Conservation (phyloP, 306 rosid species). For the Dalbergia cultrata region DNA sequence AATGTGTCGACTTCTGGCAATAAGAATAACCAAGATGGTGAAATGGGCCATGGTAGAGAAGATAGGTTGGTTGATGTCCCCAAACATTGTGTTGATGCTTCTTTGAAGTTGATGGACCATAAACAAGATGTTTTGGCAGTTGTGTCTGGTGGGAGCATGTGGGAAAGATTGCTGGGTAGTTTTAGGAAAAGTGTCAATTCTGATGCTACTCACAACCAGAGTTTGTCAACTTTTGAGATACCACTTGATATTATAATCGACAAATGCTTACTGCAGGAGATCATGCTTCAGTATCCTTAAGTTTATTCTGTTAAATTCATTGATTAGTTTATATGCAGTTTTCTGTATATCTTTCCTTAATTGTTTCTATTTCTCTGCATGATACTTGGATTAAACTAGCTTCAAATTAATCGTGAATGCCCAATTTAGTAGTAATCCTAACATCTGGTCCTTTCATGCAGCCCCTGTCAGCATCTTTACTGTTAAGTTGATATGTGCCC, state of each 20-base stretch:
- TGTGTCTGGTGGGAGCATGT: conserved; percentile 85
- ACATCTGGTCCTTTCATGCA: neutral
- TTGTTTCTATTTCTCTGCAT: conserved; percentile 31
- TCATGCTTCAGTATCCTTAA: conserved; percentile 93
- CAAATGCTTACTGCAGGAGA: conserved; percentile 92
- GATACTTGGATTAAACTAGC: conserved; percentile 12
- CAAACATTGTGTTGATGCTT: conserved; percentile 45
- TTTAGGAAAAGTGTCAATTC: conserved; percentile 47
- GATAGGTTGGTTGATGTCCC: conserved; percentile 52
- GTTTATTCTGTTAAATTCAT: conserved; percentile 28
- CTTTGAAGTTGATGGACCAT: conserved; percentile 49
- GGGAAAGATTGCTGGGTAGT: conserved; percentile 83
- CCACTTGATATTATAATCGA: conserved; percentile 91
- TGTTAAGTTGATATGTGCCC: conserved; percentile 19
- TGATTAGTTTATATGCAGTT: conserved; percentile 25
- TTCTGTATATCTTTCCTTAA: conserved; percentile 27
- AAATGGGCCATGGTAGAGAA: conserved; percentile 47
- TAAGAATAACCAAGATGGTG: conserved; percentile 49
- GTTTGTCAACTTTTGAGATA: conserved; percentile 62
- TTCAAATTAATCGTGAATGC: conserved; percentile 22
- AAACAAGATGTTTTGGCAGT: conserved; percentile 44
- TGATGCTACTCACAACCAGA: conserved; percentile 55
- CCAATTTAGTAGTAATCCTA: conserved; percentile 13
- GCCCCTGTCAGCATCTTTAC: conserved; percentile 12
- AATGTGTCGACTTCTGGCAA: conserved; percentile 45